Conservation (phyloP, 805 yeast species). For the Lachancea kluyveri region DNA sequence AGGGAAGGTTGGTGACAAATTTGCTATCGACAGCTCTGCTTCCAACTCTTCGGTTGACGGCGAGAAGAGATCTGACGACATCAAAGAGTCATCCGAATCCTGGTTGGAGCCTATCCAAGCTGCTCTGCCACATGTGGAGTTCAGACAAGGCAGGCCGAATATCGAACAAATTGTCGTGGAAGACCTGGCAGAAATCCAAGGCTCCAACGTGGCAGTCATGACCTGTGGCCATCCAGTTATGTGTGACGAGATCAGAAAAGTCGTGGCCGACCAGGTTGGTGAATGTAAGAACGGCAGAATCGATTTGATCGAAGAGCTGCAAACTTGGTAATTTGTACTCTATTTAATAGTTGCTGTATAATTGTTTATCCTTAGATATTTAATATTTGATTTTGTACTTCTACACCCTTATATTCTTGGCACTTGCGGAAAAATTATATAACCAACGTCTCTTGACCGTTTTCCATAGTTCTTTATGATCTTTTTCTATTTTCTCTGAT, state of each 20-base stretch:
- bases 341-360: no score
- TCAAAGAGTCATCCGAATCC: not conserved
- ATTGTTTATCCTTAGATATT: no score
- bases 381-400: no score
- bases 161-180: constrained; percentile 32
- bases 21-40: constrained; percentile 1
- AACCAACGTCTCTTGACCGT: no score
- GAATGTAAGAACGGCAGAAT: constrained; percentile 35
- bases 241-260: constrained; percentile 46
- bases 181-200: constrained; percentile 33
- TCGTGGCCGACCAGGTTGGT: constrained; percentile 31
- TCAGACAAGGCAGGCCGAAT: constrained; percentile 41
- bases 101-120: constrained; percentile 11
- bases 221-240: constrained; percentile 49
- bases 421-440: no score
- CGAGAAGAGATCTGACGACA: constrained; percentile 4
- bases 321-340: constrained; percentile 47
- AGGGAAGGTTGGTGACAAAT: constrained; percentile 10
- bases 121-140: constrained; percentile 31
- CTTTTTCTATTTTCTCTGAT: no score
- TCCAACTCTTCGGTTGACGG: constrained; percentile 2
- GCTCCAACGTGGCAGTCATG: constrained; percentile 39
- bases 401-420: no score
- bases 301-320: constrained; percentile 51
- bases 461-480: no score